Base-by-base conservation (phyloP, 805 yeast genomes). In the Priceomyces carsonii region DNA sequence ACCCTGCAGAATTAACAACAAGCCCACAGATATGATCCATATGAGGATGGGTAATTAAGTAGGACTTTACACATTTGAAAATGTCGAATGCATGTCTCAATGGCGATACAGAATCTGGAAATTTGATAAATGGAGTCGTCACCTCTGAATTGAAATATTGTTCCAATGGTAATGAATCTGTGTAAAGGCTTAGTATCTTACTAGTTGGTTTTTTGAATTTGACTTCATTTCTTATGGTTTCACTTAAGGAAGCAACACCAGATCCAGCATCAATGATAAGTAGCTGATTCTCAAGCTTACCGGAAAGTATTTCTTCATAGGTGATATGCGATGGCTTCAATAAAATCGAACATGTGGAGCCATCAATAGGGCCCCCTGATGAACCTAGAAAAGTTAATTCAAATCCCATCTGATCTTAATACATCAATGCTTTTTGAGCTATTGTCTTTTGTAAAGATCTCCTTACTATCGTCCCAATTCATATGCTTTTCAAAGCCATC, bases 361-460 rank as follows among this genome's bases (percentile, higher is more conserved):
- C 75, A 20, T 85, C 93, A 8, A 80, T 53, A 0, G 96, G 96
- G 2, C 96, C 96, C 5, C 96, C 96, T 2, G 86, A 75, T 16
- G 85, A 75, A 5, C 96, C 96, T 42, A 85, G 60, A 17, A 82
- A 74, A 1, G 84, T 77, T 13, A 85, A 47, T 41, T 82, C 85
- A 51, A 82, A 82, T 18, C 55, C 44, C 68, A 61, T 58, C 9
- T 17, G 15, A n/a, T n/a, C n/a, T n/a, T n/a, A n/a, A n/a, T n/a
- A n/a, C n/a, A n/a, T n/a, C n/a, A n/a, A n/a, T n/a, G n/a, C n/a
- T n/a, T n/a, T n/a, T n/a, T n/a, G n/a, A n/a, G n/a, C n/a, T n/a
- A n/a, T n/a, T n/a, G n/a, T n/a, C n/a, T n/a, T n/a, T n/a, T n/a
- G n/a, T n/a, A n/a, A n/a, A n/a, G n/a, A n/a, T n/a, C n/a, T n/a